Evolutionary conservation across 2,329 filamentous ascomycete species (phyloP).

Genomic region (Fusarium nanum): DNA sequence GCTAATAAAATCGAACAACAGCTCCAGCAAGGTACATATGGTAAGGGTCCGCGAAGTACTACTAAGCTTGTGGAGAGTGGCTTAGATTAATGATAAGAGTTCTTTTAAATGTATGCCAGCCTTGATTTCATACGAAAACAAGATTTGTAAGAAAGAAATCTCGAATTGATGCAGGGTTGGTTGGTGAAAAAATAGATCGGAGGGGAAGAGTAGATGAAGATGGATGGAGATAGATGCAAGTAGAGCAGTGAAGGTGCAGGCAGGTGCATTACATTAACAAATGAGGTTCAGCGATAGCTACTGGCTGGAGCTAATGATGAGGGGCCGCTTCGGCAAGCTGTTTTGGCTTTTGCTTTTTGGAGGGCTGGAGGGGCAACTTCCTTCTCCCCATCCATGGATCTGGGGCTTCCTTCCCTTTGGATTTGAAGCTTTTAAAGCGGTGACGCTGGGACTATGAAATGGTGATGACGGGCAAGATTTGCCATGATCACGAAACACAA

Average conservation of each 20-base stretch:
- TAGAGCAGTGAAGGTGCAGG: constrained; percentile 11
- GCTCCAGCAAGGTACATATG: constrained; percentile 14
- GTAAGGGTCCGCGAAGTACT: constrained; percentile 1
- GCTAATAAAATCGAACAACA: constrained; percentile 8
- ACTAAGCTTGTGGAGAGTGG: neutral
- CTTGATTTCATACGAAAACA: neutral
- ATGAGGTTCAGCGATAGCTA: constrained; percentile 20
- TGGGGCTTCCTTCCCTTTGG: neutral
- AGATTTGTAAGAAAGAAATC: constrained; percentile 1
- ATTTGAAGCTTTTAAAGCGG: neutral
- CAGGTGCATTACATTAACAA: constrained; percentile 6
- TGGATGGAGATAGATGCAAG: constrained; percentile 33
- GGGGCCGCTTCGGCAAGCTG: constrained; percentile 16
- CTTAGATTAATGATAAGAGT: neutral
- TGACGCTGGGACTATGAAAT: neutral
- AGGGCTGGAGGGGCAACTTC: constrained; percentile 3
- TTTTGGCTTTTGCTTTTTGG: neutral
- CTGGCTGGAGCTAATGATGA: constrained; percentile 37
- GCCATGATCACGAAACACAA: constrained; percentile 6
- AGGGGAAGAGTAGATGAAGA: constrained; percentile 25
- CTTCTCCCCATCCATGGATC: neutral
- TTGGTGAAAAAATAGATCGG: constrained; percentile 22
- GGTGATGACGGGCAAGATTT: neutral
- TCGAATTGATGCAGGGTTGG: constrained; percentile 25
- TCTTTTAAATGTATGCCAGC: neutral